Base-by-base conservation (phyloP, 768 basidiomycete genomes). In the Trametes cinnabarina region DNA sequence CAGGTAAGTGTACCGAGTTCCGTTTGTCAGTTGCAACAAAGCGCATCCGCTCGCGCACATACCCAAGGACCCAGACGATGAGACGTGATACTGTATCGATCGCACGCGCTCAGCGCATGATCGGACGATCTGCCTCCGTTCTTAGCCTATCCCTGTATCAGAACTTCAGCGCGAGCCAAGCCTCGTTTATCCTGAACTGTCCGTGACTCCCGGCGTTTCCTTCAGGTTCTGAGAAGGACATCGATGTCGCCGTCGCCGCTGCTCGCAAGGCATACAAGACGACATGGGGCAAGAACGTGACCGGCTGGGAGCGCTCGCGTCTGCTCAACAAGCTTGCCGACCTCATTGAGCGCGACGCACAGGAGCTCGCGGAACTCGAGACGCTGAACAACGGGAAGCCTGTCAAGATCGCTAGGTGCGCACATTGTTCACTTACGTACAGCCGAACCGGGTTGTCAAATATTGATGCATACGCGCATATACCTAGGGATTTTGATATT, bases 381-480 rank as follows among this genome's bases (percentile, higher is more conserved):
- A 72, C 84, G 42, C 76, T 95, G 58, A 94, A 98, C 76, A 94
- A 94, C 67, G 95, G 94, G 42, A 96, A 97, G 76, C 92, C 88
- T n/a, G 77, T 91, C 62, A 83, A 77, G 63, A 72, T 82, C 49
- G 82, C 82, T 25, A 73, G 78, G 80, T 81, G 58, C 28, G 69
- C 42, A 15, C n/a, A 14, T 15, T 8, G 10, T 4, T 15, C 15
- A 15, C 1, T 32, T 39, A 5, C 9, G 17, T 8, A 5, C 5
- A 3, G n/a, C 4, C 37, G n/a, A 14, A n/a, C n/a, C n/a, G n/a
- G n/a, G n/a, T 39, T 39, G 9, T 9, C 5, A 39, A 5, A 15
- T 8, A 39, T 15, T 14, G 37, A 39, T 39, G 34, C 34, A 43
- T 26, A 26, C 4, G 23, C 9, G 4, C 14, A 32, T 32, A 12